phyloP scores from a whole-genome alignment of 1,284 basidiomycete genomes.

The Anthracocystis panici-leucophaei region DNA sequence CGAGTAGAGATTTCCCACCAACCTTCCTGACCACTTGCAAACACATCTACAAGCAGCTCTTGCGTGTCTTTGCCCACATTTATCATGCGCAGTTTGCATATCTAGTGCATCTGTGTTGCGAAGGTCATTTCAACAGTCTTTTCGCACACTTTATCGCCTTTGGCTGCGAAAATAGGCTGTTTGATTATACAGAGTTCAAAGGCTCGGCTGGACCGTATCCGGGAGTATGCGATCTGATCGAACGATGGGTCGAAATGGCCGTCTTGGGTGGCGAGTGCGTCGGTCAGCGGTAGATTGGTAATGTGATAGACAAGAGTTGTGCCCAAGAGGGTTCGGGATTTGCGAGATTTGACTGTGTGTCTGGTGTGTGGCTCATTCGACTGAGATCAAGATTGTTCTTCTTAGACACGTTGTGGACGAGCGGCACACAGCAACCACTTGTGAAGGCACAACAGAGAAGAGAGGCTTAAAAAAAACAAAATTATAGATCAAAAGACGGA shows the following conservation, averaged over 20 bases:
- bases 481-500: no score
- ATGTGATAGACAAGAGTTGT: no score
- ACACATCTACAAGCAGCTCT: slow-evolving; percentile 95
- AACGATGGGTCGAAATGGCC: slow-evolving; percentile 87
- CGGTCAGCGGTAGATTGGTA: slow-evolving; percentile 32
- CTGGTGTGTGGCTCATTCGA: no score
- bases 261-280: slow-evolving; percentile 74
- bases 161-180: slow-evolving; percentile 82
- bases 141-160: slow-evolving; percentile 98
- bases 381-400: neutral
- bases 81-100: slow-evolving; percentile 95
- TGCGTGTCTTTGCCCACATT: slow-evolving; percentile 96
- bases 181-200: slow-evolving; percentile 79
- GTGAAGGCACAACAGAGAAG: no score
- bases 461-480: no score
- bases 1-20: slow-evolving; percentile 89
- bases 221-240: slow-evolving; percentile 86
- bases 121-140: slow-evolving; percentile 97
- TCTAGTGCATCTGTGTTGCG: slow-evolving; percentile 89
- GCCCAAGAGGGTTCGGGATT: no score
- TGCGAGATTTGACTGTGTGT: neutral
- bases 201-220: slow-evolving; percentile 69
- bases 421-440: no score
- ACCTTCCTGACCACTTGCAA: slow-evolving; percentile 92
- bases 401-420: no score